Evolutionary conservation across 371 early-diverging fungal genomes (phyloP), one percentile per base, ranked within the genome.

Genomic region (Mucor mucedo): DNA sequence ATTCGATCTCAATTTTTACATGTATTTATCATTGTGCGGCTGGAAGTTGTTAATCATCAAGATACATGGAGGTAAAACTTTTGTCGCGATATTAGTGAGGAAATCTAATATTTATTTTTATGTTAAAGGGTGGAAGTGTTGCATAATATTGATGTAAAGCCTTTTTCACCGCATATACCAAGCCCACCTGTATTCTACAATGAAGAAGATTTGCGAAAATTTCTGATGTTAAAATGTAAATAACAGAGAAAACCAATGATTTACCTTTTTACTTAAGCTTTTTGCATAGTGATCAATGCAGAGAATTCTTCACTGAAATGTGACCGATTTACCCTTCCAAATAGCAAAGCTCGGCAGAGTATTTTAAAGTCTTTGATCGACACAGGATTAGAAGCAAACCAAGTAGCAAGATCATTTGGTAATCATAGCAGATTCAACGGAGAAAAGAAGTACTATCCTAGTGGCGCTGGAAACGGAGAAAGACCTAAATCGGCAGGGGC

Each of bases 1-100:
- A 89, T 92, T 39, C 76, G 78, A 32, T 87, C 89, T 2, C 91
- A 92, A 57, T 89, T 91, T 56, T 65, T 89, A n/a, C 92, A 91
- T 62, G 79, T 92, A 2, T 91, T 85, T 63, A 82, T 91, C 13
- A 69, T 91, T 14, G 80, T 91, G 6, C 83, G 77, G 60, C 75
- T 73, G 7, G 83, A 88, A 50, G 30, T 32, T 1, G 52, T 77
- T 11, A 60, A 75, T 57, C 79, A 77, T 10, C 66, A 69, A 45
- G 69, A 57, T 45, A 68, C 69, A 38, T 82, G 84, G 82, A 68
- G 80, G 83, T 65, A 65, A 61, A 14, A 33, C 11, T n/a, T 29
- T 14, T 27, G 2, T 47, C 6, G 5, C 21, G 16, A 30, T 50
- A 28, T 29, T 8, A 10, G 21, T 50, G 10, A 27, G 32, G 9